Base-by-base conservation (phyloP, 176 grass and related monocot species). In the Paspalum notatum region DNA sequence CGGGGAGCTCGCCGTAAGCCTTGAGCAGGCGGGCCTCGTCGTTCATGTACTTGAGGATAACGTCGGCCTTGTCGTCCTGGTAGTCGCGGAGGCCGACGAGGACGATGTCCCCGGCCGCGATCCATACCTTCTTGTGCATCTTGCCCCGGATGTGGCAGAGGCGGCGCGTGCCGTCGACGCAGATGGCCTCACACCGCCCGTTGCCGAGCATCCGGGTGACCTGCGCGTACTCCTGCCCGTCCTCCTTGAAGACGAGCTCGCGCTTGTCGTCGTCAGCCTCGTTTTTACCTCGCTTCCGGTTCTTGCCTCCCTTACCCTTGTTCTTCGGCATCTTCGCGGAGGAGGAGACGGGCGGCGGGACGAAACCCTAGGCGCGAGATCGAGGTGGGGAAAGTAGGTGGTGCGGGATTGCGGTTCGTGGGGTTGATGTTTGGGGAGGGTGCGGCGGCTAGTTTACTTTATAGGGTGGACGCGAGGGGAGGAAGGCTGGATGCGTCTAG, bases 271-370 rank as follows among this genome's bases (percentile, higher is more conserved):
- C 93, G 83, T 95, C 93, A 0, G 93, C 93, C 82, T 95, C 93
- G 87, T 95, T 95, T 90, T 95, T 95, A 0, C 93, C 93, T 6
- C 93, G 10, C 93, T 95, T 95, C 42, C 93, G 85, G 93, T 95
- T 95, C 90, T 95, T 95, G 16, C 93, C 93, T 92, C 93, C 93
- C 93, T 95, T 95, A 1, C 93, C 93, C 87, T 95, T 95, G 77
- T 95, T 95, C 93, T 95, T 95, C 90, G 93, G 93, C 93, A 95
- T 95, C 69, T 68, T 45, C 10, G 43, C 58, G 41, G 18, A 1
- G 38, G 27, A 9, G 62, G 22, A 41, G 42, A 42, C 14, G 41
- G 2, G 37, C 66, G 45, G 43, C 68, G 55, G 59, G 27, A 55
- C 15, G 44, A 21, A 76, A 84, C 61, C 87, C 82, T 80, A 49